Conservation (phyloP, 306 rosid species). For the Amphicarpaea edgeworthii region DNA sequence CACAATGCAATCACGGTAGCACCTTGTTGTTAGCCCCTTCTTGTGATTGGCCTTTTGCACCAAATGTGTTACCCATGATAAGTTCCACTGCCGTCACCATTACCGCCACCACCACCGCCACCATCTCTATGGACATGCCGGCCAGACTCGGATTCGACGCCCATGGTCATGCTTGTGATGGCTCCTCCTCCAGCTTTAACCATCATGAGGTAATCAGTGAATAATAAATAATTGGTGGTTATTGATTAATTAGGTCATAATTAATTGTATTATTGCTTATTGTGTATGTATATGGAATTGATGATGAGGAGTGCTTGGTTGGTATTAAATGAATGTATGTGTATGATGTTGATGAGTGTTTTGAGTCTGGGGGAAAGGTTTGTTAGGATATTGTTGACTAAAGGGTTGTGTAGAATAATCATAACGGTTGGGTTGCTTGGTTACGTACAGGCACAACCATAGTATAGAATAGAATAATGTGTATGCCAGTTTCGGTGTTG, state of each 20-base stretch:
- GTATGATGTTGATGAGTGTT: conserved; percentile 26
- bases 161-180: conserved; percentile 23
- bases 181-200: conserved; percentile 51
- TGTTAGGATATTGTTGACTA: conserved; percentile 87
- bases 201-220: conserved; percentile 69
- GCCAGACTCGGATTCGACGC: conserved; percentile 33
- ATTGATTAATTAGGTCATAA: conserved; percentile 38
- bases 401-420: conserved; percentile 63
- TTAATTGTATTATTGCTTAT: background rate
- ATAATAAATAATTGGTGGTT: conserved; percentile 42
- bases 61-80: conserved; percentile 40
- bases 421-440: conserved; percentile 65
- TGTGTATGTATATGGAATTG: background rate
- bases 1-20: conserved; percentile 41
- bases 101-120: conserved; percentile 7
- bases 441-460: conserved; percentile 61
- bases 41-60: conserved; percentile 57
- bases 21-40: conserved; percentile 27
- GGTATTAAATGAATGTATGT: background rate
- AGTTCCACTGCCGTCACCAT: conserved; percentile 32
- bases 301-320: background rate
- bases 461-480: conserved; percentile 47
- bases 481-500: conserved; percentile 52
- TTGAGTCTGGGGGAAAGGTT: conserved; percentile 37
- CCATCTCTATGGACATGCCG: conserved; percentile 35